Evolutionary conservation across 805 yeast species (phyloP).

Genomic region (Kregervanrija pseudodelftensis): DNA sequence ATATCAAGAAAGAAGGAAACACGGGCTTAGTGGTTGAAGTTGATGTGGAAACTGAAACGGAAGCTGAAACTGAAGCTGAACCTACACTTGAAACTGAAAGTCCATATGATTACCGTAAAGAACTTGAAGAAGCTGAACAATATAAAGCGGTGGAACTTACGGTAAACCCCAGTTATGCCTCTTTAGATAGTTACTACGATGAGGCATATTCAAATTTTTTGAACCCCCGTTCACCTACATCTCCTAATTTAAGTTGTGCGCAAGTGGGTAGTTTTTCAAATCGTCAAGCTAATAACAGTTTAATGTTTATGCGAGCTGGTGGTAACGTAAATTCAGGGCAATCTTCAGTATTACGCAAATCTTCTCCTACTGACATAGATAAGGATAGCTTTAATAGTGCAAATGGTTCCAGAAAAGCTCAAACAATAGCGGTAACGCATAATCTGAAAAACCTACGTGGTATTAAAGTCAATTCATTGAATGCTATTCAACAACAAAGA

Average conservation of each 20-base stretch:
- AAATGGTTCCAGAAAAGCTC: too few species aligned
- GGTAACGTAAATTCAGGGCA: too few species aligned
- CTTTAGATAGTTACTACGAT: constrained; percentile 59
- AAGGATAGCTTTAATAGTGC: too few species aligned
- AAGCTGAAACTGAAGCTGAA: background rate
- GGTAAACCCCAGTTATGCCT: constrained; percentile 68
- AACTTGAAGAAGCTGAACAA: constrained; percentile 8
- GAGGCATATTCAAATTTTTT: constrained; percentile 14
- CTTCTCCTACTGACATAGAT: too few species aligned
- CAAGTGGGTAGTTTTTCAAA: constrained; percentile 1
- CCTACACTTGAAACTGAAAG: background rate
- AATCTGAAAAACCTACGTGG: too few species aligned
- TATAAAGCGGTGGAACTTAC: constrained; percentile 7
- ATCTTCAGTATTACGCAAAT: too few species aligned
- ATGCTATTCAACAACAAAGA: too few species aligned
- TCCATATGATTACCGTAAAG: constrained; percentile 18
- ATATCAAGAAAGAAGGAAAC: background rate
- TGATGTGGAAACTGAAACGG: background rate
- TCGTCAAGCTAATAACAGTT: background rate
- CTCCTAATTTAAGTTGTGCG: background rate
- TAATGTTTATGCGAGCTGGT: too few species aligned
- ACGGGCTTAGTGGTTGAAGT: background rate
- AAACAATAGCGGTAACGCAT: too few species aligned
- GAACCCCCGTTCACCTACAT: background rate
- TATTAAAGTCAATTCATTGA: too few species aligned